Evolutionary conservation across 257 asterid species (phyloP), one percentile per base, ranked within the genome.

Genomic region (Salvia hispanica): DNA sequence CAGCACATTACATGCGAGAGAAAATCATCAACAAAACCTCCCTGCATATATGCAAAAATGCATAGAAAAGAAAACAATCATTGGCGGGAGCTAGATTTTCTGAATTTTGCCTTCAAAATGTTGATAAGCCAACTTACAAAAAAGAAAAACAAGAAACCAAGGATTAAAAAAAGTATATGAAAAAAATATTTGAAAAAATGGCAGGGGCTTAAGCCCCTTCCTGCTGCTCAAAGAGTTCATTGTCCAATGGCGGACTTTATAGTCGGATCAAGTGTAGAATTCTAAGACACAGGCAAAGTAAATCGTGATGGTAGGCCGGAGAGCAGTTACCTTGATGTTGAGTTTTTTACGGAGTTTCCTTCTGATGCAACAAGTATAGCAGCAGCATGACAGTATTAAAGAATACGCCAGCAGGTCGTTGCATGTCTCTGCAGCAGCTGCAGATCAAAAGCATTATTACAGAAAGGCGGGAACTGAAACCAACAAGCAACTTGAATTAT

Each of bases 401-500:
- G 97, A 86, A 77, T 91, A 91, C 59, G 97, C 95, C 95, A 91
- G 79, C 74, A 91, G 77, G 78, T 91, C 96, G 62, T 91, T 91
- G 77, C 96, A 91, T 54, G 89, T 81, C 76, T 85, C 96, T 31
- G 86, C 89, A 21, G 96, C 76, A 77, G 97, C 97, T 91, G 88
- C 84, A 77, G 39, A 34, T 42, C 50, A 69, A 33, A 82, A 77
- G 72, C 71, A 74, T 39, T 68, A 60, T 25, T 55, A 13, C 5
- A 46, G 69, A 58, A 40, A 7, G 28, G 18, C 45, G 3, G 25
- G 40, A 66, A 36, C 43, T 4, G 43, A 44, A 25, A 43, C 42
- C 51, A 21, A 36, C 31, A 62, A 46, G 61, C 48, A 66, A 55
- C 55, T 33, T 34, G 14, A 39, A n/a, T 18, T 62, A 62, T 37